Percentiles rank a stretch among this genome's conserved stretches.
phyloP scores from a whole-genome alignment of 768 basidiomycete species.

The Rhizopogon vinicolor region DNA sequence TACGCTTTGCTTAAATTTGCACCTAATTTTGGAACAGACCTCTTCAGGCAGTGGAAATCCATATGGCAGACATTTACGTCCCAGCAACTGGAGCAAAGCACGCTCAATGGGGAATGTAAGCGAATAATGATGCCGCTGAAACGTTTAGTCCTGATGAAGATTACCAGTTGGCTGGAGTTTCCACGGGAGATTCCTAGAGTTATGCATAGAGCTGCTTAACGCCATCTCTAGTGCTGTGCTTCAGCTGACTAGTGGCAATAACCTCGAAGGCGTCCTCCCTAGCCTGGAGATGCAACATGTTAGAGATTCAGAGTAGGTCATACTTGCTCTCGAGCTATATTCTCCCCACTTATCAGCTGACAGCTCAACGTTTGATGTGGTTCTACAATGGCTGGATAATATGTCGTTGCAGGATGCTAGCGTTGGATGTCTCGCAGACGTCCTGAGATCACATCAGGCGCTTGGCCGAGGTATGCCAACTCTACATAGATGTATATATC shows the following conservation, averaged over 20 bases:
- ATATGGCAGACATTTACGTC: slow-evolving; percentile 18
- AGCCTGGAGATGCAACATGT: slow-evolving; percentile 28
- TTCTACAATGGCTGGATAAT: slow-evolving; percentile 20
- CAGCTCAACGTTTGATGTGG: slow-evolving; percentile 20
- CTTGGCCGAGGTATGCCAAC: slow-evolving; percentile 22
- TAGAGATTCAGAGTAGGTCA: slow-evolving; percentile 37
- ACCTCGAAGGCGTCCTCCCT: slow-evolving; percentile 24
- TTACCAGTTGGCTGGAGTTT: slow-evolving; percentile 55
- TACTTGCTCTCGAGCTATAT: neutral
- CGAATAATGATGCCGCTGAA: neutral
- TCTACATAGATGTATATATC: neutral
- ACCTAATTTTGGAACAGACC: slow-evolving; percentile 9
- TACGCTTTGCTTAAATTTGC: neutral
- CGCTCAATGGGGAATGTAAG: slow-evolving; percentile 44
- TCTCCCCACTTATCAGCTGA: slow-evolving; percentile 1
- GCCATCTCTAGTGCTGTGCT: slow-evolving; percentile 25
- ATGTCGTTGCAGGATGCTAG: slow-evolving; percentile 15
- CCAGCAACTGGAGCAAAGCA: slow-evolving; percentile 19
- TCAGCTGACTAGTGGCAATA: slow-evolving; percentile 24
- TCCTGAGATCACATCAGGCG: slow-evolving; percentile 19
- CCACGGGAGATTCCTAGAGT: slow-evolving; percentile 41
- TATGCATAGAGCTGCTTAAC: slow-evolving; percentile 37
- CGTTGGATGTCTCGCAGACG: slow-evolving; percentile 11
- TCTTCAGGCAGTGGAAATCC: slow-evolving; percentile 20
- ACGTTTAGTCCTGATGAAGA: slow-evolving; percentile 1